Base-by-base conservation (phyloP, 108 stramenopile species). In the Pseudonitzschia delicatissima region DNA sequence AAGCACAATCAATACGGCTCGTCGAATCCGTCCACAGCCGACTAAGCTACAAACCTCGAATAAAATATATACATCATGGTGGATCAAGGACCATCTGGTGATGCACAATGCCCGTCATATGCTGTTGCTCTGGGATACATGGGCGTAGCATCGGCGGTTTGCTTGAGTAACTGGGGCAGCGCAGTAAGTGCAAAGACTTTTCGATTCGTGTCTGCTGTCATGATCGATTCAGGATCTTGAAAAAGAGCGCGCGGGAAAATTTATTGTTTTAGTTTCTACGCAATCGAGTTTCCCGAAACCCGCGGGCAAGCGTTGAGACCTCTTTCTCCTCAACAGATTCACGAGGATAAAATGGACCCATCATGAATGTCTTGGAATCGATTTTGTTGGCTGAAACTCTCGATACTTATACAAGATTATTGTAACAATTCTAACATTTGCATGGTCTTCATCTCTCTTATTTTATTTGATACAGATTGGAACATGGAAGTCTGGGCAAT, bases 401-500 rank as follows among this genome's bases (percentile, higher is more conserved):
- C n/a, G n/a, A n/a, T n/a, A n/a, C n/a, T n/a, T n/a, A n/a, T n/a
- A n/a, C n/a, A n/a, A n/a, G n/a, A n/a, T n/a, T 12, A 17, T 32
- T 60, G 58, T 7, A 52, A 23, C 15, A 52, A 52, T 23, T n/a
- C 51, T 52, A 9, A 52, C 1, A 18, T 45, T 0, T 62, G 40
- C 13, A 40, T 21, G 0, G 23, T 44, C 15, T 34, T 8, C 13
- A 9, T 13, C 12, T 42, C 40, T 12, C 40, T 28, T 21, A 15
- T 31, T n/a, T n/a, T n/a, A n/a, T n/a, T n/a, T n/a, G 7, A 48
- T 50, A 9, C 40, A 91, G 91, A 87, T 87, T 82, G 92, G 92
- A 68, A 93, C 92, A 57, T 93, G 92, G 92, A 93, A 89, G 67
- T 67, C 87, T 11, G 92, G 92, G 15, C 74, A 80, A 6, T 73